Percentiles rank a stretch among this genome's conserved stretches.
These are phyloP conservation scores for Colletotrichum limetticola DNA, from an alignment of 2,329 filamentous ascomycete genomes.

Conservation along the genomic window DNA sequence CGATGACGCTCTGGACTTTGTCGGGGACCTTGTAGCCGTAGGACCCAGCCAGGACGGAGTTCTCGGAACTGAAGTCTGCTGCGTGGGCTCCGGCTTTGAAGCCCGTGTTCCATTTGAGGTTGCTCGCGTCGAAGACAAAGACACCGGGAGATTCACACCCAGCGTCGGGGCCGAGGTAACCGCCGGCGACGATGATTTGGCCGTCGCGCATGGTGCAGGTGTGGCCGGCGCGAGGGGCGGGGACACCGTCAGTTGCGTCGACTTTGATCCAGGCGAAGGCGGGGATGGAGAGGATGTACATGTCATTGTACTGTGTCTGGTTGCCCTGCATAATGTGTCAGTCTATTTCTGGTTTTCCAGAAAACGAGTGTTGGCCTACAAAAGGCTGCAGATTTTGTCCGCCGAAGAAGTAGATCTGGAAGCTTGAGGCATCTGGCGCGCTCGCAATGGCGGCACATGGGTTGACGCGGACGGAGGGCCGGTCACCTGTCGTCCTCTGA, in stretches of 20 bases:
- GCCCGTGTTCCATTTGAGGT: conserved; percentile 69
- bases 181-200: conserved; percentile 77
- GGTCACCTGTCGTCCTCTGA: conserved; percentile 73
- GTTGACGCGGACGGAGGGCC: conserved; percentile 75
- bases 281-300: conserved; percentile 80
- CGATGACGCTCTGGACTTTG: conserved; percentile 70
- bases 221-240: conserved; percentile 73
- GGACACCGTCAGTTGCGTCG: conserved; percentile 59
- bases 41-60: conserved; percentile 65
- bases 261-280: conserved; percentile 80
- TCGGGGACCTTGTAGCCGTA: conserved; percentile 73
- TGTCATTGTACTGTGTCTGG: conserved; percentile 73
- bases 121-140: conserved; percentile 78
- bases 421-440: conserved; percentile 77
- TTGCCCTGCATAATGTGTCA: conserved; percentile 44
- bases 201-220: conserved; percentile 76
- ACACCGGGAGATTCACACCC: conserved; percentile 75
- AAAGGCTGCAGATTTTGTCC: conserved; percentile 78
- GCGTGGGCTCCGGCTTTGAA: conserved; percentile 68
- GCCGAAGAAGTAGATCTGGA: conserved; percentile 83
- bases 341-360: neutral
- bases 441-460: conserved; percentile 77
- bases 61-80: conserved; percentile 58
- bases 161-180: conserved; percentile 70
- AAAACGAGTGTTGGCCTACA: conserved; percentile 45